Evolutionary conservation across 805 yeast genomes (phyloP).

Genomic region (Ogataea paraovalis): DNA sequence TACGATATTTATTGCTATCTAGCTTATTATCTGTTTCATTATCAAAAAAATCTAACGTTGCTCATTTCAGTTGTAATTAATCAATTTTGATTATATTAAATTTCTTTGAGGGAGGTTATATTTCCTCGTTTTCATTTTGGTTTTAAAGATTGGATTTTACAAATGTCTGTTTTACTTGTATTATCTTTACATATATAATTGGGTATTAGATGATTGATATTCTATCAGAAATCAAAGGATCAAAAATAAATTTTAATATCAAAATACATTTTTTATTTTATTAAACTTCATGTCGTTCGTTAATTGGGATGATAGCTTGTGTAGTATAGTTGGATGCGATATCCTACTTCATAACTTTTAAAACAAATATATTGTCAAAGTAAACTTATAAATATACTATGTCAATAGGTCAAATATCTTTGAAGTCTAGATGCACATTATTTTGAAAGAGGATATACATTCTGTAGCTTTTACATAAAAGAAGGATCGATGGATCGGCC

Average conservation of each 20-base stretch:
- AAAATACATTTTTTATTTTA: neutral
- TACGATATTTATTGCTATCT: neutral
- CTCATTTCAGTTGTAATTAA: neutral
- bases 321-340: too few relatives aligned
- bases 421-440: too few relatives aligned
- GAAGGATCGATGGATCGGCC: too few relatives aligned
- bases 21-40: constrained; percentile 1
- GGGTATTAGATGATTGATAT: neutral
- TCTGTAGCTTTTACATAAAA: too few relatives aligned
- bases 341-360: too few relatives aligned
- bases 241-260: neutral
- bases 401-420: too few relatives aligned
- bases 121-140: neutral
- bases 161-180: neutral
- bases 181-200: neutral
- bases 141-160: neutral
- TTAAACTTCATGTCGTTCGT: too few relatives aligned
- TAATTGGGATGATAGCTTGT: too few relatives aligned
- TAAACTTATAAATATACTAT: too few relatives aligned
- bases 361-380: too few relatives aligned
- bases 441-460: too few relatives aligned
- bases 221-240: neutral
- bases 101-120: neutral
- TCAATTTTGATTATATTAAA: neutral
- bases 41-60: neutral